Percentiles rank a stretch among this genome's conserved stretches.
Conservation (phyloP, 2,329 filamentous ascomycete species). For the Trichoderma semiorbis region DNA sequence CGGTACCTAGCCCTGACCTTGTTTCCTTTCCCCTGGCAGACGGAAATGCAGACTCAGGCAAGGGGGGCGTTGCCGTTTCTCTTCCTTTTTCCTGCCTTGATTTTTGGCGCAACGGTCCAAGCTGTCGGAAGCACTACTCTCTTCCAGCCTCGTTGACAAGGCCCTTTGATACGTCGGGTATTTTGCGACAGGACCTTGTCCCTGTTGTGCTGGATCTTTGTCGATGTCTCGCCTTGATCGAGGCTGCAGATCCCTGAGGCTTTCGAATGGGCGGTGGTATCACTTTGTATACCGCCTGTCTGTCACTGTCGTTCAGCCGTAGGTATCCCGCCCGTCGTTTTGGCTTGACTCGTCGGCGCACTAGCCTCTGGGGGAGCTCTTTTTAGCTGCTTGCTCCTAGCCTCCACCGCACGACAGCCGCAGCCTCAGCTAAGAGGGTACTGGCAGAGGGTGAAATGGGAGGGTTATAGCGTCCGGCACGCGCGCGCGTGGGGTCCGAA, state of each 20-base stretch:
- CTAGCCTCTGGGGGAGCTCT: neutral
- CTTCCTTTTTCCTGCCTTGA: neutral
- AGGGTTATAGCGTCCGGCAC: neutral
- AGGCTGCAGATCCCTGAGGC: neutral
- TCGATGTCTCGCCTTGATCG: neutral
- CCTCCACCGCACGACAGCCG: neutral
- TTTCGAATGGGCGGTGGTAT: neutral
- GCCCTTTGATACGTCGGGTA: neutral
- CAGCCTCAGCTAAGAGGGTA: slow-evolving; percentile 2
- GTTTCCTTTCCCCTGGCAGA: neutral
- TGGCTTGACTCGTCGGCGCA: slow-evolving; percentile 1
- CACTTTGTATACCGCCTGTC: slow-evolving; percentile 5
- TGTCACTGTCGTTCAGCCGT: neutral
- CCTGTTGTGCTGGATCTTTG: neutral
- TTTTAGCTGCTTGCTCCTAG: neutral
- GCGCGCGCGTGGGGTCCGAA: slow-evolving; percentile 1
- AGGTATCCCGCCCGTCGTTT: neutral
- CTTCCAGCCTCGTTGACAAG: neutral
- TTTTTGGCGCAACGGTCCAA: neutral
- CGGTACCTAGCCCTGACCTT: neutral
- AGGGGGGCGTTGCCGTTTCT: neutral
- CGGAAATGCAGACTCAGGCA: neutral
- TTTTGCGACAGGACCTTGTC: neutral
- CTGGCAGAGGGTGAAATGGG: neutral
- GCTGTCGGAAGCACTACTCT: neutral